A percentile compares a stretch with the other conserved stretches of the same genome.
These are phyloP conservation scores for Berkeleyomyces basicola DNA, from an alignment of 2,329 filamentous ascomycete genomes.

Conservation along the genomic window DNA sequence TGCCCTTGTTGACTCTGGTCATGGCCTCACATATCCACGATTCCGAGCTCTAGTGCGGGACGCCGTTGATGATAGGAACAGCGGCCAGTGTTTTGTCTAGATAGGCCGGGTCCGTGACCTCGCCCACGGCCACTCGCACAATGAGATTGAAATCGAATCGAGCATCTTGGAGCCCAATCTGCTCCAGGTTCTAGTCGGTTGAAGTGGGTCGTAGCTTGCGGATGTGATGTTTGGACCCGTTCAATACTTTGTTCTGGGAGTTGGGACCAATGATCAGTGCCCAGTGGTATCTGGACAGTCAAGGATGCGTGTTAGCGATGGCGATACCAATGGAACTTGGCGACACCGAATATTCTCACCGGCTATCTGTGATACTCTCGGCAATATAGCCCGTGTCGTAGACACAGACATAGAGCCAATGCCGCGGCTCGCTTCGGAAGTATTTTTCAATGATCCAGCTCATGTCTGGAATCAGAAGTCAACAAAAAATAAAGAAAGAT, in stretches of 20 bases:
- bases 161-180: not conserved
- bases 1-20: constrained; percentile 4
- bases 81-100: constrained; percentile 3
- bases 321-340: not conserved
- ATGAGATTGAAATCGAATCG: constrained; percentile 7
- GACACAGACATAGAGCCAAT: constrained; percentile 8
- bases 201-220: not conserved
- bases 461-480: constrained; percentile 4
- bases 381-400: constrained; percentile 6
- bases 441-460: constrained; percentile 8
- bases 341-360: not conserved
- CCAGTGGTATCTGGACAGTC: constrained; percentile 2
- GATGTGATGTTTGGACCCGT: constrained; percentile 6
- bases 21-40: constrained; percentile 9
- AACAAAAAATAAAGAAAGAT: not conserved
- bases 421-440: not conserved
- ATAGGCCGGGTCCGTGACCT: constrained; percentile 3
- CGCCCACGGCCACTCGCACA: constrained; percentile 8
- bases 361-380: not conserved
- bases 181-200: not conserved
- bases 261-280: constrained; percentile 6
- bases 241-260: not conserved
- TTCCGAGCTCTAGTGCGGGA: constrained; percentile 3
- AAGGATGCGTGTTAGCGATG: not conserved
- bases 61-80: not conserved